phyloP scores from a whole-genome alignment of 129 eudicot genomes.

The Arctium minus region DNA sequence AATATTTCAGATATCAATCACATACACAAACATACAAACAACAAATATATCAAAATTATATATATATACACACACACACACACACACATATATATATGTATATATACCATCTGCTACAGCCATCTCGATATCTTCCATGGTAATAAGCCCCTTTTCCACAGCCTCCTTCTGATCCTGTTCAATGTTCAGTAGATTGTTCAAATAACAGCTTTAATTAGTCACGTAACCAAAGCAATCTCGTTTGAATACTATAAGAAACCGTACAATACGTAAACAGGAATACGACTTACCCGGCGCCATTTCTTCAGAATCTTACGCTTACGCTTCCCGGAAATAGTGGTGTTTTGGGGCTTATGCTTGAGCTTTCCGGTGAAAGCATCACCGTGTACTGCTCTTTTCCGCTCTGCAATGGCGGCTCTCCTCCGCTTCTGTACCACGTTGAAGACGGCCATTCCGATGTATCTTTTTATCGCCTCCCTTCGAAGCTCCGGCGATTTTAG shows the following conservation, averaged over 20 bases:
- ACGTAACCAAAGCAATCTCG: not conserved
- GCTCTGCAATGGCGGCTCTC: slow-evolving; percentile 60
- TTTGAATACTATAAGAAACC: not conserved
- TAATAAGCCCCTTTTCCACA: slow-evolving; percentile 68
- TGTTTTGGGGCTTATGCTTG: slow-evolving; percentile 48
- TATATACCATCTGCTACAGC: slow-evolving; percentile 69
- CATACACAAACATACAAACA: not conserved
- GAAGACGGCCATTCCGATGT: slow-evolving; percentile 62
- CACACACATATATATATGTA: not conserved
- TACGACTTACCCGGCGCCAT: slow-evolving; percentile 70
- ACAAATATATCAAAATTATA: not conserved
- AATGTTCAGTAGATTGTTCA: not conserved
- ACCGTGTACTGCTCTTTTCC: slow-evolving; percentile 62
- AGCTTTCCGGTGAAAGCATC: slow-evolving; percentile 66
- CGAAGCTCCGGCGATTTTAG: slow-evolving; percentile 19
- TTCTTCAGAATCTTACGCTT: slow-evolving; percentile 82
- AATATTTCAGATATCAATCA: not conserved
- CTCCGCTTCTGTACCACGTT: slow-evolving; percentile 85
- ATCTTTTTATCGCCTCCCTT: slow-evolving; percentile 5
- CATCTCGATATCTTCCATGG: slow-evolving; percentile 92
- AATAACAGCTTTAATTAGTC: not conserved
- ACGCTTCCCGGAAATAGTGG: slow-evolving; percentile 84
- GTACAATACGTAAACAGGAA: not conserved
- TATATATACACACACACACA: not conserved
- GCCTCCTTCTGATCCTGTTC: slow-evolving; percentile 94